phyloP scores from a whole-genome alignment of 2,329 filamentous ascomycete genomes.

The Epicoccum sorghinum region DNA sequence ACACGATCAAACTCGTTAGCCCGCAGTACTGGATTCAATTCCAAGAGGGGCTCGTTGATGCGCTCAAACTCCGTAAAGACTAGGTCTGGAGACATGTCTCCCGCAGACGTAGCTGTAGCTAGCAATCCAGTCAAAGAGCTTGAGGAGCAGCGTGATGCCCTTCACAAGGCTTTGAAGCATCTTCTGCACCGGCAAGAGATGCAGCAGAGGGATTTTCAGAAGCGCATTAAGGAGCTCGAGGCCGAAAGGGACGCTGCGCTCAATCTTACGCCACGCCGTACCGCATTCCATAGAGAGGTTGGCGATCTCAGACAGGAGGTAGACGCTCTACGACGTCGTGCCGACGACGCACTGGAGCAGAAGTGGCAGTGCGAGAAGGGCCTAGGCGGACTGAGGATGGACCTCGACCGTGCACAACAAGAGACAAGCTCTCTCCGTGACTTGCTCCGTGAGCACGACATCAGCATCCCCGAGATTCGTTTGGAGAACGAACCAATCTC shows the following conservation, averaged over 20 bases:
- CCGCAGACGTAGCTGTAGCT: constrained; percentile 56
- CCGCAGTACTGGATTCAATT: constrained; percentile 53
- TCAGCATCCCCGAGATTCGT: constrained; percentile 69
- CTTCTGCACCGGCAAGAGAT: constrained; percentile 84
- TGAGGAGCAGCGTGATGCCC: constrained; percentile 88
- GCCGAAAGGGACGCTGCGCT: constrained; percentile 77
- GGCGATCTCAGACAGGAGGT: constrained; percentile 81
- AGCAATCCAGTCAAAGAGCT: constrained; percentile 75
- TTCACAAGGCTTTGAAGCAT: constrained; percentile 85
- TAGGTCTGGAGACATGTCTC: constrained; percentile 55
- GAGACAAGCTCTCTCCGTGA: constrained; percentile 84
- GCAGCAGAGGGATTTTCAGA: constrained; percentile 82
- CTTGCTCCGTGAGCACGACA: constrained; percentile 82
- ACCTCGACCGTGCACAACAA: constrained; percentile 91
- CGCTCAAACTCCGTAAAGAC: constrained; percentile 53
- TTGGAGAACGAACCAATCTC: constrained; percentile 65
- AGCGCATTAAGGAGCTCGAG: constrained; percentile 78
- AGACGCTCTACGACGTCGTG: constrained; percentile 79
- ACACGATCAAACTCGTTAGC: constrained; percentile 72
- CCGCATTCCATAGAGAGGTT: constrained; percentile 85
- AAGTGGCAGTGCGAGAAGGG: constrained; percentile 97
- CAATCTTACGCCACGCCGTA: constrained; percentile 70
- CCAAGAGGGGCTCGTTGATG: constrained; percentile 57
- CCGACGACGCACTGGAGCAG: constrained; percentile 91
- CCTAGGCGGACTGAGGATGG: constrained; percentile 88